Evolutionary conservation across 2,329 filamentous ascomycete genomes (phyloP).

Genomic region (Ustulina deusta): DNA sequence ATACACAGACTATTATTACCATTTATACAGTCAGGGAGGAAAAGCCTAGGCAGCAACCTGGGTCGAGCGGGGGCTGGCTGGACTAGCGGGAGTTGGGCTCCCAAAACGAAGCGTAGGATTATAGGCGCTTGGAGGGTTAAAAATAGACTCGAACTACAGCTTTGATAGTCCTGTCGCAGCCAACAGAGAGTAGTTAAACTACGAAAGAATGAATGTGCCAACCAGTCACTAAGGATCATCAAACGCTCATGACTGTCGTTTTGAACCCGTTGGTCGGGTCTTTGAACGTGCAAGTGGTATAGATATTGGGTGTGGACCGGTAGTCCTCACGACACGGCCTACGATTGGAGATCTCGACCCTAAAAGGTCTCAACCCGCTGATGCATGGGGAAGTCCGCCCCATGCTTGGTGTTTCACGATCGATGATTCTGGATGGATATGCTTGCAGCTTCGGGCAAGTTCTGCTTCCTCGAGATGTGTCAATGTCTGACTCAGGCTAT

Average conservation of each 20-base stretch:
- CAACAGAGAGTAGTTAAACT: slow-evolving; percentile 20
- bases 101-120: slow-evolving; percentile 10
- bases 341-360: slow-evolving; percentile 20
- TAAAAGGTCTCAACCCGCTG: slow-evolving; percentile 13
- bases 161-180: slow-evolving; percentile 3
- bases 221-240: slow-evolving; percentile 10
- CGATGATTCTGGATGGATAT: not conserved
- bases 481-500: slow-evolving; percentile 17
- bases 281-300: slow-evolving; percentile 21
- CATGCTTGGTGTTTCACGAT: slow-evolving; percentile 24
- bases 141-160: slow-evolving; percentile 29
- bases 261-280: slow-evolving; percentile 17
- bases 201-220: slow-evolving; percentile 18
- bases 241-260: slow-evolving; percentile 19
- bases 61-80: not conserved
- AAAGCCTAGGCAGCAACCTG: slow-evolving; percentile 10
- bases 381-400: slow-evolving; percentile 16
- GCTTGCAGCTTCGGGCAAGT: not conserved
- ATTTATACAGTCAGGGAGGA: not conserved
- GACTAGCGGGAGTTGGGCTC: slow-evolving; percentile 2
- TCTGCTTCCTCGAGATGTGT: slow-evolving; percentile 17
- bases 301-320: slow-evolving; percentile 4
- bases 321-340: slow-evolving; percentile 9
- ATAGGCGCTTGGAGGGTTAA: slow-evolving; percentile 29
- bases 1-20: not conserved